These are phyloP conservation scores for Inosperma sp. DNA, from an alignment of 768 basidiomycete species.

Conservation along the genomic window DNA sequence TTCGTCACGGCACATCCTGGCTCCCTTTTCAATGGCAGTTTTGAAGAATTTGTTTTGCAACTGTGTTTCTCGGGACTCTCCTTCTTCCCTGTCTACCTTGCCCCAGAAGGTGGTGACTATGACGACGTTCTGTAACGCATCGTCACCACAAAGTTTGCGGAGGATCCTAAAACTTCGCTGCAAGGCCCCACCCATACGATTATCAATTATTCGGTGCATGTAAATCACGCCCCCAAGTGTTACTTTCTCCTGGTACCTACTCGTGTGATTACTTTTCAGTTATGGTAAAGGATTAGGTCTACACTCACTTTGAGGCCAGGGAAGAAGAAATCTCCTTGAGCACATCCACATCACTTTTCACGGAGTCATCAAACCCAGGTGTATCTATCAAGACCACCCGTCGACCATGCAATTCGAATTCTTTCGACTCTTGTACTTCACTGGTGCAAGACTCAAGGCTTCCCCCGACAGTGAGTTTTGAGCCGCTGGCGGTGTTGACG, in stretches of 20 bases:
- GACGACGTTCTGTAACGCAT: conserved; percentile 44
- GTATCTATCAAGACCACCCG: conserved; percentile 51
- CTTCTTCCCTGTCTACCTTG: conserved; percentile 33
- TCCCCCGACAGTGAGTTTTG: conserved; percentile 42
- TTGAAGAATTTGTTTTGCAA: conserved; percentile 42
- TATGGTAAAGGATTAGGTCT: background rate
- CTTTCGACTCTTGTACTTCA: conserved; percentile 37
- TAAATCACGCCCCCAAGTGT: conserved; percentile 50
- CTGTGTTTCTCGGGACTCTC: conserved; percentile 42
- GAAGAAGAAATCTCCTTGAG: conserved; percentile 46
- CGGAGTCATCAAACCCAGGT: conserved; percentile 56
- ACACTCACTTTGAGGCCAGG: conserved; percentile 31
- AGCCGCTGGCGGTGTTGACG: conserved; percentile 49
- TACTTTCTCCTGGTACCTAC: conserved; percentile 30
- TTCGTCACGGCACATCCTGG: conserved; percentile 39
- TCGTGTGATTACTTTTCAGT: background rate
- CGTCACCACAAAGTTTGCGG: conserved; percentile 48
- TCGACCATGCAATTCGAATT: conserved; percentile 41
- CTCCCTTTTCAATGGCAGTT: conserved; percentile 46
- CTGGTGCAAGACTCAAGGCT: conserved; percentile 49
- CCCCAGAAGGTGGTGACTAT: conserved; percentile 56
- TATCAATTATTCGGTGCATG: conserved; percentile 51
- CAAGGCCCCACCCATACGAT: conserved; percentile 46
- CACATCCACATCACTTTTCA: conserved; percentile 42
- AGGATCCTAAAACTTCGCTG: conserved; percentile 49